Evolutionary conservation across 768 basidiomycete genomes (phyloP), one percentile per base, ranked within the genome.

Genomic region (Chalciporus sphaerocephalus): DNA sequence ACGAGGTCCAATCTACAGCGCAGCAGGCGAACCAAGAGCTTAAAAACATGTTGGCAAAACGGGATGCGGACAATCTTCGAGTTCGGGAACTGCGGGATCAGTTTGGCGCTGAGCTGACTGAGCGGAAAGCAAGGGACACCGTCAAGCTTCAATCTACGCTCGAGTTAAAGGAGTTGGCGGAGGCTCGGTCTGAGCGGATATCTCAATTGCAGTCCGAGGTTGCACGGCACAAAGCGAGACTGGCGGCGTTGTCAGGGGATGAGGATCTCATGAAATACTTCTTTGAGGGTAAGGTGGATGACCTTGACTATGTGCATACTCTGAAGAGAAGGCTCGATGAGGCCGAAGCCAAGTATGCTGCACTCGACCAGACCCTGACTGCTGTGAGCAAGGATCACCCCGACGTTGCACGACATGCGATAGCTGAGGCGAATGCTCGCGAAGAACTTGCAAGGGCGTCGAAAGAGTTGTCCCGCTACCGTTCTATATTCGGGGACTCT

Each of bases 81-180:
- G 70, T 91, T 16, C 80, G 88, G 17, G 84, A 85, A 41, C 74
- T 81, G 50, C 79, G 88, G 6, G 87, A 91, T 52, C 82, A 85
- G 50, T 72, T 72, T 36, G 58, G 62, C 7, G 78, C 81, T 4
- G 89, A 91, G 53, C 54, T 87, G 22, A 62, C 71, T 25, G 91
- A 93, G 57, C 77, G 83, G 45, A 82, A 78, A 59, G 75, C 78
- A 20, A 80, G 77, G 53, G 87, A 89, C 24, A 56, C 59, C 38
- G 68, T 78, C 39, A 87, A 81, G 60, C 53, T 75, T 24, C 69
- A 77, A 7, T 80, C 83, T 10, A 55, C 76, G 8, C 75, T 83
- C 42, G 85, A 93, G 60, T 73, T 81, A 40, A 82, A 83, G 59
- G 67, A 68, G 3, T 66, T 93, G 22, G 77, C 79, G 6, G 80